Evolutionary conservation across 176 grass and related monocot genomes (phyloP).

Genomic region (Tillandsia leiboldiana): DNA sequence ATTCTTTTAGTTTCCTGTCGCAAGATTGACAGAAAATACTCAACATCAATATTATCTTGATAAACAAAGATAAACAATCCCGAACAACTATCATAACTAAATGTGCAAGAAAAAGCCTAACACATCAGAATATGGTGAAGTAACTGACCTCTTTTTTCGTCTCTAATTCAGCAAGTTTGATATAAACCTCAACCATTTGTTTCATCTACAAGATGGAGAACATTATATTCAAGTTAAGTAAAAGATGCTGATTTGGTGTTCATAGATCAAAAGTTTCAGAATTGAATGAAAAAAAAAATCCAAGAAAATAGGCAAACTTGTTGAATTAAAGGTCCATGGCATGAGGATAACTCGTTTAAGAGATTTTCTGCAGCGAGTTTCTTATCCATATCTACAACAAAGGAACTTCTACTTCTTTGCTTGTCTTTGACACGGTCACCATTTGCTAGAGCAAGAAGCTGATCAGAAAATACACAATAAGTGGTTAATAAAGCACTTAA

Average conservation of each 20-base stretch:
- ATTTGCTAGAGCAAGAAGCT: constrained; percentile 91
- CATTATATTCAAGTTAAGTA: constrained; percentile 3
- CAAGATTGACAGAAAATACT: not conserved
- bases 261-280: not conserved
- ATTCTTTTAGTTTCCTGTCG: constrained; percentile 79
- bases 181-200: constrained; percentile 96
- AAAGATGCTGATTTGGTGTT: not conserved
- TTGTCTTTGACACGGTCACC: constrained; percentile 97
- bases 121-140: not conserved
- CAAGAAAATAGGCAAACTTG: constrained; percentile 42
- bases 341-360: constrained; percentile 65
- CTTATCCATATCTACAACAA: constrained; percentile 94
- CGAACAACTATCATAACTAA: not conserved
- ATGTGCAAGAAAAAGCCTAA: not conserved
- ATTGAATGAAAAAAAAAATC: not conserved
- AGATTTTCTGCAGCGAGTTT: constrained; percentile 93
- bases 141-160: constrained; percentile 78
- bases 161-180: constrained; percentile 94
- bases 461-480: constrained; percentile 16
- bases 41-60: too few relatives aligned
- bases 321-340: constrained; percentile 76
- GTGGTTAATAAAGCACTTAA: not conserved
- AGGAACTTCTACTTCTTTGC: constrained; percentile 83
- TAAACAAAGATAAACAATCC: not conserved
- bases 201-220: constrained; percentile 67